These are phyloP conservation scores for Saccharomycopsis vini DNA, from an alignment of 805 yeast genomes.

Conservation along the genomic window DNA sequence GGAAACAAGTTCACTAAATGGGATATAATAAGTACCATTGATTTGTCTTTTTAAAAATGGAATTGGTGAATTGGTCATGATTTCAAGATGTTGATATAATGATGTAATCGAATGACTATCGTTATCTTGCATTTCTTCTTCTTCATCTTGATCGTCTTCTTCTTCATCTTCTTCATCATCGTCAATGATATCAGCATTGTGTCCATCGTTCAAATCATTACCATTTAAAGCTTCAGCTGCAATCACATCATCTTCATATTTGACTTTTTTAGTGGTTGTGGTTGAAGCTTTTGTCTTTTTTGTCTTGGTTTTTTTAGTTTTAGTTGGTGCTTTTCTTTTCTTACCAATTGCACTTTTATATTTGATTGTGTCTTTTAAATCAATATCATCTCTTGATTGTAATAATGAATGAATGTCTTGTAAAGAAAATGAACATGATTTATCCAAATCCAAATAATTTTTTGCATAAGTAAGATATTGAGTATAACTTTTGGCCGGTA, in stretches of 20 bases:
- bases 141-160: slow-evolving; percentile 28
- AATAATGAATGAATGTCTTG: slow-evolving; percentile 13
- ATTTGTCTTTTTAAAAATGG: slow-evolving; percentile 54
- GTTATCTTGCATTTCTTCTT: slow-evolving; percentile 28
- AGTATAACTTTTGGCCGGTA: slow-evolving; percentile 12
- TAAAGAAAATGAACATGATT: slow-evolving; percentile 6
- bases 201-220: too few relatives aligned
- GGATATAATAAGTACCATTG: slow-evolving; percentile 53
- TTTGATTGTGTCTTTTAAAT: slow-evolving; percentile 10
- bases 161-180: slow-evolving; percentile 26
- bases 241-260: slow-evolving; percentile 20
- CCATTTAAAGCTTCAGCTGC: slow-evolving; percentile 24
- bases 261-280: slow-evolving; percentile 23
- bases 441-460: slow-evolving; percentile 6
- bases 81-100: slow-evolving; percentile 45
- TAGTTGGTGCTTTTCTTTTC: slow-evolving; percentile 22
- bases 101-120: slow-evolving; percentile 10
- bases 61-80: slow-evolving; percentile 45
- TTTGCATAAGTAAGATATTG: slow-evolving; percentile 14
- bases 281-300: slow-evolving; percentile 26
- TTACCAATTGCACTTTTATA: slow-evolving; percentile 21
- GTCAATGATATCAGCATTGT: slow-evolving; percentile 15
- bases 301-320: slow-evolving; percentile 27
- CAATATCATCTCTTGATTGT: slow-evolving; percentile 4
- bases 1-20: slow-evolving; percentile 44